Conservation (phyloP, 257 asterid genomes). For the Capsicum pubescens region DNA sequence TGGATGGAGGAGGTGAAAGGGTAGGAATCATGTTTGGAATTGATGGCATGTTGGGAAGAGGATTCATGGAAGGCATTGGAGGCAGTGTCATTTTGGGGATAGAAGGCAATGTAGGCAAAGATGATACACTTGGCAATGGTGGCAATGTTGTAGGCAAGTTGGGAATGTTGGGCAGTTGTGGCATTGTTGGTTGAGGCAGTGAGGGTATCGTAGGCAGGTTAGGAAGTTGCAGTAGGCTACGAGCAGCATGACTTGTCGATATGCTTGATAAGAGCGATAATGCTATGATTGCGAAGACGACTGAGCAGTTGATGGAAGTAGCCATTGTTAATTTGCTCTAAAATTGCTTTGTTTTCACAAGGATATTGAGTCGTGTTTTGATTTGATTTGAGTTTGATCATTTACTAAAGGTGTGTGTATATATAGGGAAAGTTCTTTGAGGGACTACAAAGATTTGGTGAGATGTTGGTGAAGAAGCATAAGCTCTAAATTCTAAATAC, state of each 20-base stretch:
- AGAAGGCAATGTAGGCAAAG: background rate
- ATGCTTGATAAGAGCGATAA: conserved; percentile 7
- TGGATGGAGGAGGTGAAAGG: conserved; percentile 3
- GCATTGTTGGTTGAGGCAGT: conserved; percentile 21
- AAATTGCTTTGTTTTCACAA: background rate
- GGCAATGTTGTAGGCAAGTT: background rate
- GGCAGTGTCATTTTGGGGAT: background rate
- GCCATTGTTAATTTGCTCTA: background rate
- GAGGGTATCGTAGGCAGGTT: background rate
- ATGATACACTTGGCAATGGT: background rate
- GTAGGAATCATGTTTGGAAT: background rate
- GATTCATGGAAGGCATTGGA: background rate
- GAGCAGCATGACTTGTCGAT: background rate
- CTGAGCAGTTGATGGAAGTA: background rate
- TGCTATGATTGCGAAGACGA: background rate
- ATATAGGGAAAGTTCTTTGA: too few species aligned
- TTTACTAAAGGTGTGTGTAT: too few species aligned
- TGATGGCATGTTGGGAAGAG: background rate
- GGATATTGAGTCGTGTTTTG: too few species aligned
- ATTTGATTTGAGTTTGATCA: too few species aligned
- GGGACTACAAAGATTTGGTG: too few species aligned
- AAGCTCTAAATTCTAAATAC: background rate
- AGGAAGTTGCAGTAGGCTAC: conserved; percentile 15
- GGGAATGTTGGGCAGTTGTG: conserved; percentile 23
- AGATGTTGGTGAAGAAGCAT: too few species aligned